A percentile compares a stretch with the other conserved stretches of the same genome.
Evolutionary conservation across 192 early-diverging fungal species (phyloP).

Genomic region (Gamsiella multidivaricata): DNA sequence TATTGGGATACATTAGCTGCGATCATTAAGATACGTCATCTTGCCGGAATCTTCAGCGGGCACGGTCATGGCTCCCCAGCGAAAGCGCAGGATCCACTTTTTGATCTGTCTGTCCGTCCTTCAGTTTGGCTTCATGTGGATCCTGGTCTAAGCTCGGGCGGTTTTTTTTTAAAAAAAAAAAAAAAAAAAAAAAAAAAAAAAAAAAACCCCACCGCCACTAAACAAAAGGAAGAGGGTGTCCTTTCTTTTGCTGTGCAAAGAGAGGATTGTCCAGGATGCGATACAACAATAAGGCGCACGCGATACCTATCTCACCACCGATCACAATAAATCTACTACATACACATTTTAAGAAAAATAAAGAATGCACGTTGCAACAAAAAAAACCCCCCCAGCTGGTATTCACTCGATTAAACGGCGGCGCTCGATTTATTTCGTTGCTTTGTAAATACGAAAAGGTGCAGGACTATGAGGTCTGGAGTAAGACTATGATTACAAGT

Average conservation of each 20-base stretch:
- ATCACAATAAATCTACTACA: no score
- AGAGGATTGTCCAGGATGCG: no score
- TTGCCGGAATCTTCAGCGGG: constrained; percentile 74
- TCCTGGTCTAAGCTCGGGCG: constrained; percentile 69
- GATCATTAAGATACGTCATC: constrained; percentile 80
- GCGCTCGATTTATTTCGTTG: no score
- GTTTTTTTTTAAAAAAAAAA: not conserved
- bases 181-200: not conserved
- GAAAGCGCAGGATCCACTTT: constrained; percentile 89
- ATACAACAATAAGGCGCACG: no score
- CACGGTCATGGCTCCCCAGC: constrained; percentile 69
- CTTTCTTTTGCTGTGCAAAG: no score
- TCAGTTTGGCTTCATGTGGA: constrained; percentile 85
- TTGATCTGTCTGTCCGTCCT: constrained; percentile 85
- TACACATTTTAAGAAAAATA: not conserved
- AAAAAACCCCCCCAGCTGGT: no score
- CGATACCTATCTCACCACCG: no score
- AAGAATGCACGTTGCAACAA: no score
- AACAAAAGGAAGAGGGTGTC: no score
- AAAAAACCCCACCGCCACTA: no score
- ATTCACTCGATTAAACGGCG: no score
- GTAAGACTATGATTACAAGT: constrained; percentile 5
- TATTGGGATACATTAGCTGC: constrained; percentile 56
- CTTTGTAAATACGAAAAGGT: no score
- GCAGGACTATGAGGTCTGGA: not conserved